These are phyloP conservation scores for Penicillium crystallinum DNA, from an alignment of 495 filamentous ascomycete species.

Conservation along the genomic window DNA sequence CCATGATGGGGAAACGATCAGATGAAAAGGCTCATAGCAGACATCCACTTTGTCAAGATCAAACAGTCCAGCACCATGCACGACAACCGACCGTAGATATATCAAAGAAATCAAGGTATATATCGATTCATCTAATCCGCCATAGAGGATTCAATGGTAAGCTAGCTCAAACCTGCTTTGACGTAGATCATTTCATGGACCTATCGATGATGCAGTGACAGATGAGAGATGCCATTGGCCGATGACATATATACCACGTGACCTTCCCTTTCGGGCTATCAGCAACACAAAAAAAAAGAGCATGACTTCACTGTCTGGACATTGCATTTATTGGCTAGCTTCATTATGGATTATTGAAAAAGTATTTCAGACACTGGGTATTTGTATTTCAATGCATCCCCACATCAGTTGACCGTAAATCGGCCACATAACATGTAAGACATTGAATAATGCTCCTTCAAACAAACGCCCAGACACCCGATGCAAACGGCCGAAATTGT, in stretches of 20 bases:
- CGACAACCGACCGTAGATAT: background rate
- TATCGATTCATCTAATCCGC: background rate
- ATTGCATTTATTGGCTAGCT: conserved; percentile 1
- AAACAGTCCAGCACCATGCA: background rate
- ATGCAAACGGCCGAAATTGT: conserved; percentile 5
- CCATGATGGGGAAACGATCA: background rate
- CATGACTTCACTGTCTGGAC: background rate
- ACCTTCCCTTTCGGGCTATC: background rate
- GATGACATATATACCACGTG: background rate
- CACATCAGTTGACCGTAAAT: background rate
- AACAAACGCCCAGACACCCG: conserved; percentile 12
- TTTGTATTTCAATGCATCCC: conserved; percentile 6
- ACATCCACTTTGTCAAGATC: background rate
- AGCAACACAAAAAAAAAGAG: background rate
- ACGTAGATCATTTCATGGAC: background rate
- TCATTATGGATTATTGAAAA: conserved; percentile 3
- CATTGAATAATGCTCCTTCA: conserved; percentile 6
- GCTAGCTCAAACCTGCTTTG: background rate
- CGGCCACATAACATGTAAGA: background rate
- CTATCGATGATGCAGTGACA: background rate
- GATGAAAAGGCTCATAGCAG: background rate
- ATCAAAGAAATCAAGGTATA: background rate
- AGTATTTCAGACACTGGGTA: conserved; percentile 2
- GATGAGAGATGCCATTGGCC: background rate
- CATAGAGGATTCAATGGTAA: background rate